phyloP scores from a whole-genome alignment of 2,329 filamentous ascomycete genomes.

The Aspergillus clavatus region DNA sequence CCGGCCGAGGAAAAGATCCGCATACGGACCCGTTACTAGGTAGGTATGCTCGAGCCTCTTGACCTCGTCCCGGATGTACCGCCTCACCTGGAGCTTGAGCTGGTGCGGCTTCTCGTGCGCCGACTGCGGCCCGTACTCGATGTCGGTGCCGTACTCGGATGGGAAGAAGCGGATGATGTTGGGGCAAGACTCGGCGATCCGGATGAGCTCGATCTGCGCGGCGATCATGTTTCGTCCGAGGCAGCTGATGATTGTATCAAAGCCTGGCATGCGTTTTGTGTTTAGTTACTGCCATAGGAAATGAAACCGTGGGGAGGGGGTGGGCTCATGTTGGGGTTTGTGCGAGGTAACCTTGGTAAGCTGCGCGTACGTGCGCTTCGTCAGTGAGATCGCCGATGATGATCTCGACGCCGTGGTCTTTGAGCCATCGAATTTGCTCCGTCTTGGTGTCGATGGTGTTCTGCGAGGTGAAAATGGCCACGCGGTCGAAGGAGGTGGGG shows the following conservation, averaged over 20 bases:
- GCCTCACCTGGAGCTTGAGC: slow-evolving; percentile 63
- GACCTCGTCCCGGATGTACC: slow-evolving; percentile 50
- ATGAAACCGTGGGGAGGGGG: too few species aligned
- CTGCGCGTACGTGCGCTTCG: slow-evolving; percentile 50
- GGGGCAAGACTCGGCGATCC: slow-evolving; percentile 51
- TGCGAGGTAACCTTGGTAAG: slow-evolving; percentile 55
- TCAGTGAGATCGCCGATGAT: slow-evolving; percentile 53
- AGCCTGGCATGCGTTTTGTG: too few species aligned
- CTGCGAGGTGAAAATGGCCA: slow-evolving; percentile 56
- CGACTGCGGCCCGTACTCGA: slow-evolving; percentile 57
- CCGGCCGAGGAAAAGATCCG: slow-evolving; percentile 55
- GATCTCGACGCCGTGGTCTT: slow-evolving; percentile 48
- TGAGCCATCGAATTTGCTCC: slow-evolving; percentile 45
- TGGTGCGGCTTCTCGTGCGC: slow-evolving; percentile 63
- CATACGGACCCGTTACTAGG: slow-evolving; percentile 65
- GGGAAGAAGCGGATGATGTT: slow-evolving; percentile 62
- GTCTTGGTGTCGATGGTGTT: slow-evolving; percentile 49
- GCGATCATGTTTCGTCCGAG: slow-evolving; percentile 60
- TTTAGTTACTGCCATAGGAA: too few species aligned
- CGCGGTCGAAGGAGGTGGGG: slow-evolving; percentile 46
- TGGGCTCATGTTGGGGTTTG: too few species aligned
- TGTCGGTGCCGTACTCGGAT: slow-evolving; percentile 63
- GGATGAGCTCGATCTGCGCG: slow-evolving; percentile 58
- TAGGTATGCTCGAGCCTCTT: slow-evolving; percentile 59
- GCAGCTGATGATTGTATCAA: slow-evolving; percentile 62